Evolutionary conservation across 345 rosid genomes (phyloP), one percentile per base, ranked within the genome.

Genomic region (Jatropha curcas): DNA sequence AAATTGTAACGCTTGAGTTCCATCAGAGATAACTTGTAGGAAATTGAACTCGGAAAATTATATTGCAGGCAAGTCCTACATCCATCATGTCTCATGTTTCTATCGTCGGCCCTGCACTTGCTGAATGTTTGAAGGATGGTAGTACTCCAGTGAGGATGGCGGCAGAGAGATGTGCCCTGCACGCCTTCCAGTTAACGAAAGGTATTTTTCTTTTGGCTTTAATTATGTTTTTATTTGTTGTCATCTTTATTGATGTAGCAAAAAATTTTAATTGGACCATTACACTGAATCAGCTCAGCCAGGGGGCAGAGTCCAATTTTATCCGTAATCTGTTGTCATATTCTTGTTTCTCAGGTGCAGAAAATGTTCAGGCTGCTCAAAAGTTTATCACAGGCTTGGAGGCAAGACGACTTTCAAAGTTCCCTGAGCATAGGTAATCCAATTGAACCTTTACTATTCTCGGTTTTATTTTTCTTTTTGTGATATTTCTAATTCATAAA

Each of bases 361-460:
- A 95, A 77, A 78, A 84, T 79, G 86, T 95, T 81, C 96, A 88
- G 79, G 86, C 88, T 33, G 90, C 97, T 45, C 97, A 95, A 76
- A 95, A 90, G 77, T 95, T 84, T 61, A 95, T 95, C n/a, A 89
- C 98, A 19, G 97, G 99, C 72, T 81, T 95, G 84, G 99, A 95
- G 82, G 98, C 99, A 24, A 90, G 98, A 74, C 84, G 97, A 58
- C 84, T 95, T 60, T 74, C 99, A 24, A 95, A 95, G 78, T 80
- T 80, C 41, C 82, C 89, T 30, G 97, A 95, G 46, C 78, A 83
- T 24, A 92, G 99, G 99, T 92, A 81, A n/a, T 27, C 20, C 20
- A 9, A 27, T 39, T 22, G 39, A 39, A 57, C 46, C 24, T 45
- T 35, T 11, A 25, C 24, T 66, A 30, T 12, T 33, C 9, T 17